Conservation (phyloP, 257 asterid species). For the Solanum bukasovii region DNA sequence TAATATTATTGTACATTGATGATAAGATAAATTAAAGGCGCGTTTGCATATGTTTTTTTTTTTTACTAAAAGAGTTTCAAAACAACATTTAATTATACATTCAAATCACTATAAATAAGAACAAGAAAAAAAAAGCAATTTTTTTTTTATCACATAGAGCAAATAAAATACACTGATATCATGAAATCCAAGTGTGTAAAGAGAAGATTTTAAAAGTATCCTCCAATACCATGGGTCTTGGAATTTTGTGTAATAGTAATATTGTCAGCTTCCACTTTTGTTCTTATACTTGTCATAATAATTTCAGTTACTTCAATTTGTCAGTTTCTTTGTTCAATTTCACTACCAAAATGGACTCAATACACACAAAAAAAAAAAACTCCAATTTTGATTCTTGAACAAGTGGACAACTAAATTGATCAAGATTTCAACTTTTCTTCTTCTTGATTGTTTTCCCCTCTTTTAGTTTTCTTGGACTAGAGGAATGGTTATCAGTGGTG, state of each 20-base stretch:
- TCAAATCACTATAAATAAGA: not conserved
- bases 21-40: not conserved
- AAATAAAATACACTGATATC: constrained; percentile 3
- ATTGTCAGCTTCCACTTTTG: constrained; percentile 41
- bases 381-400: constrained; percentile 16
- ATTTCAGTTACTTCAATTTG: constrained; percentile 11
- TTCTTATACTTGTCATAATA: not conserved
- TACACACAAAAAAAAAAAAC: not conserved
- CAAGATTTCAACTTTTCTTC: not conserved
- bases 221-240: constrained; percentile 30
- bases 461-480: not conserved
- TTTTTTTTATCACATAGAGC: not conserved
- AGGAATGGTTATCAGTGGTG: constrained; percentile 17
- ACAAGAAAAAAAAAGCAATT: not conserved
- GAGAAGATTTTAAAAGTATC: not conserved
- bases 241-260: constrained; percentile 1
- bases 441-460: not conserved
- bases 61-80: no score
- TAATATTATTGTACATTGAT: not conserved
- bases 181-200: not conserved
- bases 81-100: not conserved
- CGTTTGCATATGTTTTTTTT: not conserved
- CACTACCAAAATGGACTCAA: constrained; percentile 31
- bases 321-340: constrained; percentile 23
- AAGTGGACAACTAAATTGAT: constrained; percentile 22